Conservation (phyloP, 2,329 filamentous ascomycete species). For the Dothiorella sarmentorum region DNA sequence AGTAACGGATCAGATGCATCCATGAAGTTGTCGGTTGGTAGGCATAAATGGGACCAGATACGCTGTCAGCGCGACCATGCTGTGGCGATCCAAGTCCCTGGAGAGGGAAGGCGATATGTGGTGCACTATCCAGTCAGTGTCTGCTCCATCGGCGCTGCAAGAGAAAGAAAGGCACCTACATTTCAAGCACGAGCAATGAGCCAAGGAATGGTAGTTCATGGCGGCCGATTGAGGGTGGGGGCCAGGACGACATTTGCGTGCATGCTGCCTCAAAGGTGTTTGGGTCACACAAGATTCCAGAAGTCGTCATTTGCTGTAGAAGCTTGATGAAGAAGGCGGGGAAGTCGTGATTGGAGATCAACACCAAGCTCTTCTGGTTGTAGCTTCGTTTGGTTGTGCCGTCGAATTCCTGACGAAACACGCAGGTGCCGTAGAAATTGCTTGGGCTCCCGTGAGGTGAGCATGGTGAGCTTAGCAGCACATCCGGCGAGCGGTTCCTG, state of each 20-base stretch:
- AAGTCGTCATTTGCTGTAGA: conserved; percentile 36
- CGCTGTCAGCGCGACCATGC: conserved; percentile 19
- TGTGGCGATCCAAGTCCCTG: conserved; percentile 32
- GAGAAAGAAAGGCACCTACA: conserved; percentile 23
- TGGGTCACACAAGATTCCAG: conserved; percentile 38
- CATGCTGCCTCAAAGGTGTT: conserved; percentile 37
- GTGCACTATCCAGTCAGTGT: conserved; percentile 26
- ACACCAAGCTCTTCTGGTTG: conserved; percentile 39
- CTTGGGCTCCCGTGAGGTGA: conserved; percentile 38
- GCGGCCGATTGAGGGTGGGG: conserved; percentile 33
- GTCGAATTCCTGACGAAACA: conserved; percentile 43
- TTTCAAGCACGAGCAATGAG: conserved; percentile 36
- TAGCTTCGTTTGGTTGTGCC: conserved; percentile 41
- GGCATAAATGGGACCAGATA: conserved; percentile 33
- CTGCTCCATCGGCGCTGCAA: neutral
- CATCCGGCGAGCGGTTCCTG: conserved; percentile 53
- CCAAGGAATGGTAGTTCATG: conserved; percentile 41
- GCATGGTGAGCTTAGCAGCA: conserved; percentile 44
- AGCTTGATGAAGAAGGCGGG: conserved; percentile 35
- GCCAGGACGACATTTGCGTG: conserved; percentile 36
- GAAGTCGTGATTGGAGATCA: conserved; percentile 42
- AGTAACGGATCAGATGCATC: conserved; percentile 37
- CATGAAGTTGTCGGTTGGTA: conserved; percentile 40
- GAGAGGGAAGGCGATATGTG: conserved; percentile 39
- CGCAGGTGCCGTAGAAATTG: conserved; percentile 35